phyloP scores from a whole-genome alignment of 768 basidiomycete species.

The Boletus rubropictus region DNA sequence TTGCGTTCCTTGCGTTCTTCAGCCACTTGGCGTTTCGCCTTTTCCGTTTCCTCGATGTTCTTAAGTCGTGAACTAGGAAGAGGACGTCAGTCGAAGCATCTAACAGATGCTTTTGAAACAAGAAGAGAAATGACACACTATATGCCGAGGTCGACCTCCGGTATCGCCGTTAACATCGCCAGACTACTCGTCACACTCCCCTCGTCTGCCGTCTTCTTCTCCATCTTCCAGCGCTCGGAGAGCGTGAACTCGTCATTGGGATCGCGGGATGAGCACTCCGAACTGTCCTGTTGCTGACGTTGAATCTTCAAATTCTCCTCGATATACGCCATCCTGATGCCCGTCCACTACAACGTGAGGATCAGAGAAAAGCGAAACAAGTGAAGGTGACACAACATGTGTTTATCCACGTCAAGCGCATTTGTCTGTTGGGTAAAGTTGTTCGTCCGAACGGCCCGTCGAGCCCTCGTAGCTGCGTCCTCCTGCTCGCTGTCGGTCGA shows the following conservation, averaged over 20 bases:
- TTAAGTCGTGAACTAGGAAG: slow-evolving; percentile 67
- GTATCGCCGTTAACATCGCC: slow-evolving; percentile 96
- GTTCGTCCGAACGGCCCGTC: slow-evolving; percentile 71
- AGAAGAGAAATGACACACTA: slow-evolving; percentile 58
- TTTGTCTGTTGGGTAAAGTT: slow-evolving; percentile 99
- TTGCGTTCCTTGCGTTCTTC: slow-evolving; percentile 64
- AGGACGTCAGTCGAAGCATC: too few relatives aligned
- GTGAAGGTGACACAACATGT: slow-evolving; percentile 59
- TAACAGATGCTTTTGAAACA: not conserved
- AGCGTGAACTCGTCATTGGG: slow-evolving; percentile 72
- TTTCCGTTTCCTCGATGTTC: slow-evolving; percentile 98
- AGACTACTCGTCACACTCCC: slow-evolving; percentile 91
- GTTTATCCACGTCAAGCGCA: slow-evolving; percentile 93
- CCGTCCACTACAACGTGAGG: not conserved
- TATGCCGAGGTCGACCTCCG: slow-evolving; percentile 97
- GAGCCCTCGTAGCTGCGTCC: slow-evolving; percentile 63
- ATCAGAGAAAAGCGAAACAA: slow-evolving; percentile 3
- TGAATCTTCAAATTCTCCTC: slow-evolving; percentile 86
- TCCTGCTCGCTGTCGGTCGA: slow-evolving; percentile 45
- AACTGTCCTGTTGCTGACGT: slow-evolving; percentile 48
- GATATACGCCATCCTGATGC: slow-evolving; percentile 86
- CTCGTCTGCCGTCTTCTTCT: slow-evolving; percentile 61
- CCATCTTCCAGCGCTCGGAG: slow-evolving; percentile 59
- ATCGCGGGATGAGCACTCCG: slow-evolving; percentile 39
- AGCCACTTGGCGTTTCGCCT: slow-evolving; percentile 81